phyloP scores from a whole-genome alignment of 2,329 filamentous ascomycete species.

The Cadophora malorum region DNA sequence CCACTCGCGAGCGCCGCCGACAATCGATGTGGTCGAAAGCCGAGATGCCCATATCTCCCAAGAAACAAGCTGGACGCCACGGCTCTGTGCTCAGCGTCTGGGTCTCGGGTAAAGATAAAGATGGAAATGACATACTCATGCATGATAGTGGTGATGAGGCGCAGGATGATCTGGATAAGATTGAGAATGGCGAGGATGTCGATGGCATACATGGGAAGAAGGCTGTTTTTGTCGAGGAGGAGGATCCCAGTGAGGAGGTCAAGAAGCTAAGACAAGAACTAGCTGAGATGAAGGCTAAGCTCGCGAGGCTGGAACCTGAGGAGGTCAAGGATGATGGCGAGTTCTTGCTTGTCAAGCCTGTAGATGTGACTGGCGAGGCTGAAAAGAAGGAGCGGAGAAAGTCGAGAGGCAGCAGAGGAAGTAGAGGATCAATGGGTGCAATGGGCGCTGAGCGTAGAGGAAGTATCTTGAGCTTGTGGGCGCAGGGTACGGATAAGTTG shows the following conservation, averaged over 20 bases:
- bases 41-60: conserved; percentile 22
- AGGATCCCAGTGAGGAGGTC: conserved; percentile 13
- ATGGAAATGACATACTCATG: conserved; percentile 29
- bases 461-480: conserved; percentile 35
- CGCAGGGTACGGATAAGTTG: conserved; percentile 29
- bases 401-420: conserved; percentile 9
- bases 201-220: conserved; percentile 4
- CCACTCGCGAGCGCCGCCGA: conserved; percentile 32
- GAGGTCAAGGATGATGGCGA: conserved; percentile 12
- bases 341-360: conserved; percentile 3
- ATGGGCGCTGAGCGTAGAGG: conserved; percentile 25
- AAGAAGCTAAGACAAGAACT: conserved; percentile 9
- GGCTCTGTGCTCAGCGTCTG: conserved; percentile 31
- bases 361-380: conserved; percentile 1
- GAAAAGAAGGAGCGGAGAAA: conserved; percentile 4
- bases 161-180: conserved; percentile 6
- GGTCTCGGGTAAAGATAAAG: conserved; percentile 30
- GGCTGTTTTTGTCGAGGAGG: neutral
- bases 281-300: conserved; percentile 11
- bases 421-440: neutral
- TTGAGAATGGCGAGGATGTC: conserved; percentile 5
- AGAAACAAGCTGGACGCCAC: conserved; percentile 10
- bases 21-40: conserved; percentile 30
- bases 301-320: conserved; percentile 20
- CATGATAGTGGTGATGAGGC: conserved; percentile 27